Evolutionary conservation across 148 eudicot species (phyloP).

Genomic region (Drosera capensis): DNA sequence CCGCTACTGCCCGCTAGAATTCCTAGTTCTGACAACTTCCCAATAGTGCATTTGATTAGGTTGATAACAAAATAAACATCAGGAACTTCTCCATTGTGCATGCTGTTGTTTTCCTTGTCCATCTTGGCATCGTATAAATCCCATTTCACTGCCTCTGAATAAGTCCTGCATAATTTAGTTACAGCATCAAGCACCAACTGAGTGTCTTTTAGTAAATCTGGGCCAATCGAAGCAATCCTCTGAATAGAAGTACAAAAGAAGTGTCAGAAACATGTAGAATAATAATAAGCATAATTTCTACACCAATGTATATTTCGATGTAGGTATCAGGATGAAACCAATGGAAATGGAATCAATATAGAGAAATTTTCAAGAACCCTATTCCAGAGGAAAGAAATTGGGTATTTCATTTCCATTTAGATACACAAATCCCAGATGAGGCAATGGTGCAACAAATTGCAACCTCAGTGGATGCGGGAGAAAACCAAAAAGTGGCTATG

Average conservation of each 20-base stretch:
- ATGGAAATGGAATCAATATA: too few species aligned
- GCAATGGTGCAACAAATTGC: too few species aligned
- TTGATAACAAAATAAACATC: constrained; percentile 25
- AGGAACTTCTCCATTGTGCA: constrained; percentile 19
- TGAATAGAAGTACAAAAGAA: constrained; percentile 5
- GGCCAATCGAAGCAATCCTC: constrained; percentile 42
- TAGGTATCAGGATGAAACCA: too few species aligned
- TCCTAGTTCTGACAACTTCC: constrained; percentile 66
- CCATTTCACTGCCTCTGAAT: constrained; percentile 43
- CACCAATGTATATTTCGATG: too few species aligned
- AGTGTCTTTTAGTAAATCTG: constrained; percentile 44
- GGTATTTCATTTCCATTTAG: too few species aligned
- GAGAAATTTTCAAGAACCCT: too few species aligned
- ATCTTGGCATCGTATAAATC: constrained; percentile 18
- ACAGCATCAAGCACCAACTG: constrained; percentile 55
- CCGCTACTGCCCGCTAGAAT: constrained; percentile 78
- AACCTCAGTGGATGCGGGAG: too few species aligned
- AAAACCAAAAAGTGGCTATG: too few species aligned
- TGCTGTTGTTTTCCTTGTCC: constrained; percentile 6
- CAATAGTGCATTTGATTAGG: constrained; percentile 36
- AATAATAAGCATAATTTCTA: too few species aligned
- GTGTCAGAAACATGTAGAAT: too few species aligned
- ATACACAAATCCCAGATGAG: too few species aligned
- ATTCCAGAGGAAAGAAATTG: too few species aligned
- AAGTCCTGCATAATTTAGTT: constrained; percentile 50